Percentiles rank a stretch among this genome's conserved stretches.
phyloP scores from a whole-genome alignment of 2,329 filamentous ascomycete genomes.

The Pseudocercospora ulei region DNA sequence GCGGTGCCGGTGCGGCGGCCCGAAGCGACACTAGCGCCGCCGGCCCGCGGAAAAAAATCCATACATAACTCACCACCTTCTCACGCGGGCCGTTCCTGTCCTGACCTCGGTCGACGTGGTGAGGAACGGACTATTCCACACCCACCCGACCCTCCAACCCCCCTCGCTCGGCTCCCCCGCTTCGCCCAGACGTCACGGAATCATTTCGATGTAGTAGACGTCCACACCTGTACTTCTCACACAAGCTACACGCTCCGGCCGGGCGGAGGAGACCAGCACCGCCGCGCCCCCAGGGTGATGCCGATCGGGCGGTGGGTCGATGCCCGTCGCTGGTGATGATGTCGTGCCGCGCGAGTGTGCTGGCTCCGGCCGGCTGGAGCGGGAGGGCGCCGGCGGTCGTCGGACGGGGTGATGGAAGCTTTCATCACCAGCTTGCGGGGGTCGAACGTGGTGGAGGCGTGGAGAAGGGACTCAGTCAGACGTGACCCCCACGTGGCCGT shows the following conservation, averaged over 20 bases:
- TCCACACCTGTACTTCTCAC: slow-evolving; percentile 84
- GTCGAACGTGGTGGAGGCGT: slow-evolving; percentile 19
- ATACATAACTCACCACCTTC: no score
- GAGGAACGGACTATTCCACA: neutral
- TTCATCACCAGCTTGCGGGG: slow-evolving; percentile 32
- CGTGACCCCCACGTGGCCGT: no score
- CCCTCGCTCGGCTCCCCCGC: neutral
- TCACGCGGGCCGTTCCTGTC: no score
- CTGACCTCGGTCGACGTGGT: slow-evolving; percentile 2
- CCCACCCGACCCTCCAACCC: neutral
- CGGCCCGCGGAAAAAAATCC: no score
- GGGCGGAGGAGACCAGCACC: slow-evolving; percentile 33
- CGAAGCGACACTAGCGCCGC: no score
- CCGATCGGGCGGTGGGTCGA: slow-evolving; percentile 24
- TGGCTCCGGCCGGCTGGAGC: slow-evolving; percentile 31
- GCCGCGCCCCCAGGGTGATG: slow-evolving; percentile 34
- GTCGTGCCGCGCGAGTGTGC: slow-evolving; percentile 30
- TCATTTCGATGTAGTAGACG: slow-evolving; percentile 79
- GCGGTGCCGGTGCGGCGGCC: no score
- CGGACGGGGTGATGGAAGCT: slow-evolving; percentile 30
- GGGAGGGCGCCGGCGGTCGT: slow-evolving; percentile 32
- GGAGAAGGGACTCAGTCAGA: slow-evolving; percentile 18
- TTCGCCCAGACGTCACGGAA: slow-evolving; percentile 6
- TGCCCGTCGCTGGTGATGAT: slow-evolving; percentile 31
- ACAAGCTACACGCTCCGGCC: slow-evolving; percentile 55